Percentiles rank a stretch among this genome's conserved stretches.
Evolutionary conservation across 2,329 filamentous ascomycete species (phyloP).

Genomic region (Colletotrichum brevisporum): DNA sequence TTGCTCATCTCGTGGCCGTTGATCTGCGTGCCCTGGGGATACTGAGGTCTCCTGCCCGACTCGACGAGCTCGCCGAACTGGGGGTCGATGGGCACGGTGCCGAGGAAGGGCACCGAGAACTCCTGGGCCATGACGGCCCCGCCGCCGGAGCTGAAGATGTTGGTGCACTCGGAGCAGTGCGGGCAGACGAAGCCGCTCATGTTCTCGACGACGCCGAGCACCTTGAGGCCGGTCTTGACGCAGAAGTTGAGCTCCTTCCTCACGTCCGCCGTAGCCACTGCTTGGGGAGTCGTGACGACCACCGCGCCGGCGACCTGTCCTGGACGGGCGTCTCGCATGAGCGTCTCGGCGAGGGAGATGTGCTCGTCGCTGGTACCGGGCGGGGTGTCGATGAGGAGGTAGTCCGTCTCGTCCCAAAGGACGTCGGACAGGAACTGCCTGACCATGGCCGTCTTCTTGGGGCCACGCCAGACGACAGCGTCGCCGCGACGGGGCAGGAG

Average conservation of each 20-base stretch:
- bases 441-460: conserved; percentile 99
- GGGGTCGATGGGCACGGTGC: conserved; percentile 91
- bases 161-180: conserved; percentile 86
- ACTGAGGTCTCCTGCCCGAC: conserved; percentile 74
- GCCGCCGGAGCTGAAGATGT: conserved; percentile 93
- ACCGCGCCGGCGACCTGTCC: conserved; percentile 88
- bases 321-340: conserved; percentile 73
- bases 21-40: conserved; percentile 77
- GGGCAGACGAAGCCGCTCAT: conserved; percentile 94
- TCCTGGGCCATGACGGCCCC: conserved; percentile 91
- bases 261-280: conserved; percentile 92
- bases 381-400: conserved; percentile 93
- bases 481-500: conserved; percentile 86
- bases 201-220: conserved; percentile 95
- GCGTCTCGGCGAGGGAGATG: conserved; percentile 91
- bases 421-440: conserved; percentile 95
- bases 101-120: conserved; percentile 86
- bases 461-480: conserved; percentile 96
- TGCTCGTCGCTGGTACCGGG: conserved; percentile 98
- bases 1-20: conserved; percentile 67
- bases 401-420: conserved; percentile 89
- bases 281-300: conserved; percentile 96
- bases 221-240: conserved; percentile 81
- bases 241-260: conserved; percentile 97
- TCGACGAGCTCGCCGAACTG: conserved; percentile 92